Percentiles rank a stretch among this genome's conserved stretches.
Evolutionary conservation across 331 rosid genomes (phyloP).

Genomic region (Pyracantha coccinea): DNA sequence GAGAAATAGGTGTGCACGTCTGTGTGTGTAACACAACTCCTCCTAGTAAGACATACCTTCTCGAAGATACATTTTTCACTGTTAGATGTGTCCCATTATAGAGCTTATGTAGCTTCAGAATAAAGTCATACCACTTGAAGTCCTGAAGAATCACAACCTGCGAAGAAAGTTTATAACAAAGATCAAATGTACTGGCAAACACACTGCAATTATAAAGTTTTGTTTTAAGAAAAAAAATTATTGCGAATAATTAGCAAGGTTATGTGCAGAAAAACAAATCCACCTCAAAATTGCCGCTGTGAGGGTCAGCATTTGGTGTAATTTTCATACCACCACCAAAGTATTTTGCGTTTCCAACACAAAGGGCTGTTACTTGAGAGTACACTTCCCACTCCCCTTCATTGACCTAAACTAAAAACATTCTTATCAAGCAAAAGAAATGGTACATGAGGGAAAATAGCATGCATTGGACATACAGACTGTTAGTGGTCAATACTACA

Average conservation of each 20-base stretch:
- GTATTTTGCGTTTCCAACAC: conserved; percentile 87
- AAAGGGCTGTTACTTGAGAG: conserved; percentile 76
- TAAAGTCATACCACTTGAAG: conserved; percentile 87
- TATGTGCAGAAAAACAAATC: conserved; percentile 6
- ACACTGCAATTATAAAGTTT: not conserved
- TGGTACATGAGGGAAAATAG: not conserved
- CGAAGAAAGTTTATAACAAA: not conserved
- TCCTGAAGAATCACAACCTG: conserved; percentile 89
- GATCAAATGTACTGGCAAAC: not conserved
- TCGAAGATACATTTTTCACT: conserved; percentile 66
- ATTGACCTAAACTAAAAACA: conserved; percentile 45
- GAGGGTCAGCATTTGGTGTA: conserved; percentile 73
- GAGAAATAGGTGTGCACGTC: no score
- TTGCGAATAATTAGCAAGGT: not conserved
- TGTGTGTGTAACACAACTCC: not conserved
- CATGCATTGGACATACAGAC: not conserved
- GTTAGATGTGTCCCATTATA: conserved; percentile 81
- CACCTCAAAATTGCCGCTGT: conserved; percentile 66
- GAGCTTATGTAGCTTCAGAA: conserved; percentile 63
- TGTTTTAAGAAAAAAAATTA: not conserved
- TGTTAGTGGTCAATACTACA: not conserved
- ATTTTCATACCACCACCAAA: conserved; percentile 99
- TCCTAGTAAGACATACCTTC: conserved; percentile 38
- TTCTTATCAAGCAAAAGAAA: not conserved
- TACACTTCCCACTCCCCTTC: conserved; percentile 75